Conservation (phyloP, 2,329 filamentous ascomycete species). For the Ophidiomyces ophidiicola region DNA sequence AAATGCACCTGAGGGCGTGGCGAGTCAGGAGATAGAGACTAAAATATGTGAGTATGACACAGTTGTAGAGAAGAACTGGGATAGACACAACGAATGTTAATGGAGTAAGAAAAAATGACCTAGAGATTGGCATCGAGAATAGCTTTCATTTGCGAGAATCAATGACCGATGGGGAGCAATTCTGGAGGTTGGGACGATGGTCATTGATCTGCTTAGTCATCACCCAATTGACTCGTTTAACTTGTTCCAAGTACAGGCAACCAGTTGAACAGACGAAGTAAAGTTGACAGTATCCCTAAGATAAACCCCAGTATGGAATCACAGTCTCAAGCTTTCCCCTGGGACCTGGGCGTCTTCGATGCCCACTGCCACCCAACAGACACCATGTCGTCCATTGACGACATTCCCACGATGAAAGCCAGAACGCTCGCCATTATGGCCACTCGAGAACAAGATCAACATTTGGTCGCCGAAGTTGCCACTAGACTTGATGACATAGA, state of each 20-base stretch:
- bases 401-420: constrained; percentile 47
- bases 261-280: too few relatives aligned
- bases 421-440: constrained; percentile 51
- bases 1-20: not conserved
- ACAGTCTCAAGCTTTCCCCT: constrained; percentile 37
- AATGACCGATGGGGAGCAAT: too few relatives aligned
- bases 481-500: constrained; percentile 7
- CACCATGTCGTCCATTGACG: constrained; percentile 44
- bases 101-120: not conserved
- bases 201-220: too few relatives aligned
- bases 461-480: constrained; percentile 37
- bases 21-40: not conserved
- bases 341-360: constrained; percentile 51
- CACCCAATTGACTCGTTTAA: too few relatives aligned
- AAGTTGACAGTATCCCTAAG: too few relatives aligned
- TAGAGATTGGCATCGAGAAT: not conserved
- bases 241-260: too few relatives aligned
- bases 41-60: not conserved
- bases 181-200: too few relatives aligned
- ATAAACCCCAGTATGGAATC: too few relatives aligned
- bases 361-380: constrained; percentile 57
- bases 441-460: constrained; percentile 49
- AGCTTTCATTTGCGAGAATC: too few relatives aligned
- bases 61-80: not conserved
- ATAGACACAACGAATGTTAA: not conserved